Base-by-base conservation (phyloP, 352 stramenopile species). In the Globisporangium iwayamae region DNA sequence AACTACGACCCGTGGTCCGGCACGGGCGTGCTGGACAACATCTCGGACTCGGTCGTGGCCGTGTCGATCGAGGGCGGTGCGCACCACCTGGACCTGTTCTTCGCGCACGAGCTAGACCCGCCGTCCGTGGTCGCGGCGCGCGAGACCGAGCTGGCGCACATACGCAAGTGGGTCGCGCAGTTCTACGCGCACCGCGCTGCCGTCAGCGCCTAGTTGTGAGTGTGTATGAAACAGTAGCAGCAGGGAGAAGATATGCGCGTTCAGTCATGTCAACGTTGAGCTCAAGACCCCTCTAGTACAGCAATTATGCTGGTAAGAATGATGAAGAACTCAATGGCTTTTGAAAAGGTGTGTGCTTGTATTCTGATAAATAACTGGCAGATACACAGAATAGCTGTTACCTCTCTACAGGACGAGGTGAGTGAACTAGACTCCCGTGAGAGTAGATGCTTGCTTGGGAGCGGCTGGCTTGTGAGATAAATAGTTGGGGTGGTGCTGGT, bases 21-120 rank as follows among this genome's bases (percentile, higher is more conserved):
- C 22, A 96, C 82, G 2, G 95, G 94, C 47, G 89, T 98, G 32
- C 83, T 90, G 22, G 66, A 84, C 41, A 75, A 75, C 41, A 66
- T 80, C 16, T 87, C 81, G 25, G 76, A 91, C 36, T 87, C 79
- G 28, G 79, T 96, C 53, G 74, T 97, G 16, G 73, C 73, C 11
- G 69, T 94, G 25, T 64, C 78, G 3, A 79, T 97, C 16, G 75
- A 90, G 16, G 79, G 78, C 22, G 90, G 89, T 38, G 90, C 83
- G 2, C 90, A 97, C 69, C 91, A 97, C 69, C 60, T 97, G 20
- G 91, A 98, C 65, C 75, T 98, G 13, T 97, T 98, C 80, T 98
- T 97, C 67, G 85, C 68, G 34, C 78, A 96, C 70, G 62, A 79
- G 47, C 60, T 93, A 16, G 95, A 98, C 71, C 86, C 93, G 20